phyloP scores from a whole-genome alignment of 2,329 filamentous ascomycete genomes.

The Trichophyton rubrum region DNA sequence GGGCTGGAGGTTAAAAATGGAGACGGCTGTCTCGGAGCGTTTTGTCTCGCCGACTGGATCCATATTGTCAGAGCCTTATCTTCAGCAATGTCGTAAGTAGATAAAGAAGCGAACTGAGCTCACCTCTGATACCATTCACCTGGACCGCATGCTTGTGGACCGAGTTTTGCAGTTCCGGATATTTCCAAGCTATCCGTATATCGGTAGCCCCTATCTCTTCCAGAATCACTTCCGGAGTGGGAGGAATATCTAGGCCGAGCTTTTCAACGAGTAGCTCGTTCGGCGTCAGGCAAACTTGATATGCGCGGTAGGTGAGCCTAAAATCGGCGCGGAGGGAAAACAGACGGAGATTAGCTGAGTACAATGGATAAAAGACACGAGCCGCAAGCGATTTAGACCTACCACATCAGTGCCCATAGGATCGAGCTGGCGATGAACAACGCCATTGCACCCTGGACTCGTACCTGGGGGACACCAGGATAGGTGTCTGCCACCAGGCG shows the following conservation, averaged over 20 bases:
- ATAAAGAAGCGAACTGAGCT: background rate
- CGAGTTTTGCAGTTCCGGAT: constrained; percentile 51
- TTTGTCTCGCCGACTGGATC: constrained; percentile 67
- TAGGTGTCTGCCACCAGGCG: constrained; percentile 36
- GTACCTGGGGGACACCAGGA: constrained; percentile 34
- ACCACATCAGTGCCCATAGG: constrained; percentile 40
- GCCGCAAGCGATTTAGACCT: constrained; percentile 11
- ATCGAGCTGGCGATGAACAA: constrained; percentile 37
- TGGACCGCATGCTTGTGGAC: constrained; percentile 84
- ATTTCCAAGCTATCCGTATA: constrained; percentile 82
- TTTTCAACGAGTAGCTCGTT: constrained; percentile 83
- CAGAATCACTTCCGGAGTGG: constrained; percentile 76
- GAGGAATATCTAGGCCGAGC: constrained; percentile 85
- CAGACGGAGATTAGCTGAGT: background rate
- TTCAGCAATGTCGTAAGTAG: background rate
- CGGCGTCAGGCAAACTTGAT: constrained; percentile 79
- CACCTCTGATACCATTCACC: constrained; percentile 84
- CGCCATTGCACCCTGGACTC: constrained; percentile 39
- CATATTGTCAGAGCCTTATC: background rate
- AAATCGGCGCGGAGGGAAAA: background rate
- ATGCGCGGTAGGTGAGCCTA: constrained; percentile 75
- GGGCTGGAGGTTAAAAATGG: constrained; percentile 74
- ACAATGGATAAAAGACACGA: background rate
- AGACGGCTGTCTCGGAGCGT: constrained; percentile 72
- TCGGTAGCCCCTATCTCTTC: constrained; percentile 79